Evolutionary conservation across 768 basidiomycete species (phyloP), one percentile per base, ranked within the genome.

Genomic region (Serendipita vermifera): DNA sequence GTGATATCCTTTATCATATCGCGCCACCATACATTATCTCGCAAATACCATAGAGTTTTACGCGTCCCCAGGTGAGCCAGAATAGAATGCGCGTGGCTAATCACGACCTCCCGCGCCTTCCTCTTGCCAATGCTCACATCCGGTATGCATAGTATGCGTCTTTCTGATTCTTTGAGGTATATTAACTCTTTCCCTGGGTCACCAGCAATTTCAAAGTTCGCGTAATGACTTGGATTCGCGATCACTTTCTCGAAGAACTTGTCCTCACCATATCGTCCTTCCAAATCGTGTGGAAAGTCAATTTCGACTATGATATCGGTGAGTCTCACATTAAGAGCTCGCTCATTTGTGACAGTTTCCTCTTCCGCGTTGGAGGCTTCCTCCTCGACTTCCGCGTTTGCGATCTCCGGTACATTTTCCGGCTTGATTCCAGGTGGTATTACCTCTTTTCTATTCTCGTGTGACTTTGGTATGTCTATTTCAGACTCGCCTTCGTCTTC

Each of bases 401-500:
- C 58, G 11, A 51, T 33, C 32, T 58, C 41, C 17, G 20, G 41
- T 33, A 58, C 26, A 6, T 20, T 59, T 36, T n/a, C 9, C 35
- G 35, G 9, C n/a, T 9, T 9, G 35, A 36, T 36, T 36, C 9
- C 9, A 36, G 35, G 9, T 36, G n/a, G n/a, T n/a, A 43, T 13
- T 43, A 24, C 15, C 11, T 43, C 26, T 26, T 26, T n/a, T n/a
- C n/a, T n/a, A n/a, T n/a, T n/a, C n/a, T n/a, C 36, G 36, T 38
- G 17, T 13, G 36, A 38, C 17, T 38, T 13, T 17, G 17, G 13
- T 13, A 13, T 38, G 13, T 13, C 13, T 38, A 13, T 38, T 38
- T 38, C 13, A 38, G 17, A 38, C 13, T 13, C 57, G 65, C 0
- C 64, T 59, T 2, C 62, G 36, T 33, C 63, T 64, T 24, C 65